Evolutionary conservation across 768 basidiomycete species (phyloP), one percentile per base, ranked within the genome.

Genomic region (Lactifluus piperatus): DNA sequence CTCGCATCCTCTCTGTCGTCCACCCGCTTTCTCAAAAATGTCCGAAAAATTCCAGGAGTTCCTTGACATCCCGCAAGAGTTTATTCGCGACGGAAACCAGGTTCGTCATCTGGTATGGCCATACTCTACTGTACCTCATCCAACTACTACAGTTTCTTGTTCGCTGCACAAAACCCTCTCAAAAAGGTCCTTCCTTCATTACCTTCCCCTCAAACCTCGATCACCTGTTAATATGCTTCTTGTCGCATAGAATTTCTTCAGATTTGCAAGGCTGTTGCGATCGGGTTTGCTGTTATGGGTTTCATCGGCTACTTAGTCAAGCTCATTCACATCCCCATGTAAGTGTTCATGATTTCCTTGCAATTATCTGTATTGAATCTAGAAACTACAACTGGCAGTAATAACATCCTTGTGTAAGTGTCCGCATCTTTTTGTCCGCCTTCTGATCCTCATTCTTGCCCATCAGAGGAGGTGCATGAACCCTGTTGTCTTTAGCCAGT

Each of bases 221-320:
- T 24, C 13, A 18, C 32, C 20, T 1, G 37, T 36, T 61, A 7
- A 61, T 36, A 20, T 45, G 55, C 57, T 56, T 30, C 24, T 18
- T 62, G 13, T 49, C 51, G 32, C 62, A 20, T 71, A 99, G 97
- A 99, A 72, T 99, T 94, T 74, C 66, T 83, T 43, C 92, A 95
- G 71, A 94, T 99, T 64, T 98, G 87, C 77, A 88, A 85, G 71
- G 97, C 97, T 34, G 93, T 99, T 55, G 94, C 94, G 2, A 86
- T 98, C 62, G 97, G 97, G 14, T 99, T 99, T 69, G 92, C 87
- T 51, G 91, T 99, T 65, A 98, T 98, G 94, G 97, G 97, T 16
- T 95, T 97, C 80, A 94, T 99, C 71, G 97, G 97, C 16, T 99
- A 95, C 78, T 88, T 98, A 70, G 94, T 97, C 65, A 97, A 97